Base-by-base conservation (phyloP, 83 land plant species). In the Picea abies region DNA sequence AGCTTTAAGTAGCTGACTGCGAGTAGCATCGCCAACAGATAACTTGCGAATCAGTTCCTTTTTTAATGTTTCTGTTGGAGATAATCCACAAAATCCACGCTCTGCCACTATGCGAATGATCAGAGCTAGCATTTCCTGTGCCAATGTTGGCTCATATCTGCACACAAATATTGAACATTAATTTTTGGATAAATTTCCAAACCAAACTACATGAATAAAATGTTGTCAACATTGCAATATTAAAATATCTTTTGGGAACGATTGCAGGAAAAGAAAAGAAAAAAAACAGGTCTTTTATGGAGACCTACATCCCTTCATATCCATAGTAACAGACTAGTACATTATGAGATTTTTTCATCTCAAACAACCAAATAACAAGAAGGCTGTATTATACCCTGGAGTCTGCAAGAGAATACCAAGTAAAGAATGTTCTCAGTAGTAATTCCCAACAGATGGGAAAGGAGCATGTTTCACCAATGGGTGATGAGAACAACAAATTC, bases 1-100 rank as follows among this genome's bases (percentile, higher is more conserved):
- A 70, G 96, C 88, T 82, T 90, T 94, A 66, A 91, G 85, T 35
- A 98, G 83, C 82, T 96, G 96, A 87, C 99, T 98, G 71, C 89
- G 98, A 76, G 99, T 90, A n/a, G 98, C 94, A 89, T 98, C 96
- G 22, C 97, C 94, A 84, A 90, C 82, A 41, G 94, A 90, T 29
- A 98, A 87, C 82, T 88, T 94, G 81, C 86, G 87, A 19, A 98
- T 81, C 83, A 98, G 81, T 85, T 98, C 99, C 72, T 98, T 87
- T 44, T 87, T 87, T 82, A 96, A 85, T 77, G 91, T 81, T 67
- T 93, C 97, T 68, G 68, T 65, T 37, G 82, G 69, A 49, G 92
- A 90, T 25, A 90, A 79, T 39, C 99, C 99, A 91, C 94, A 96
- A 81, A 88, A 93, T 25, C 94, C 85, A 81, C 99, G 90, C 81